Evolutionary conservation across 257 asterid species (phyloP).

Genomic region (Cinchona pubescens): DNA sequence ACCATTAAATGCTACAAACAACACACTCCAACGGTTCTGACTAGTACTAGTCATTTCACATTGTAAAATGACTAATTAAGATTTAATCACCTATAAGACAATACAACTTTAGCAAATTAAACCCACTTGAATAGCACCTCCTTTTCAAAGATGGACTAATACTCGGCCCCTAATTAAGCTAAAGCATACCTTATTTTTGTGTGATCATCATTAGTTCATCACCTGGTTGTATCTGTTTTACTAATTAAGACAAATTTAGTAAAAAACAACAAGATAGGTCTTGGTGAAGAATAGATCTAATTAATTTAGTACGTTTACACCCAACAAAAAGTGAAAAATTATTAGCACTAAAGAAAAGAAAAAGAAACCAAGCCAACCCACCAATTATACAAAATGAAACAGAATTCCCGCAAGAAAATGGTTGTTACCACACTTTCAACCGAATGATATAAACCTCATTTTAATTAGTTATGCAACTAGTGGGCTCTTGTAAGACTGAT

Average conservation of each 20-base stretch:
- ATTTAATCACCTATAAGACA: constrained; percentile 16
- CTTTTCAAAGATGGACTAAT: neutral
- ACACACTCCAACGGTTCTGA: too few relatives aligned
- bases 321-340: constrained; percentile 39
- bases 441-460: constrained; percentile 21
- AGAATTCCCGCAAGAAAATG: constrained; percentile 36
- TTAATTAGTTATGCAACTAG: constrained; percentile 25
- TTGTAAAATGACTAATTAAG: too few relatives aligned
- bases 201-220: neutral
- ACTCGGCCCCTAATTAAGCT: neutral
- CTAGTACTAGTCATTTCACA: too few relatives aligned
- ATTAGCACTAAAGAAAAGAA: constrained; percentile 33
- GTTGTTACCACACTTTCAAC: constrained; percentile 21
- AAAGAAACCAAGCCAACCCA: constrained; percentile 35
- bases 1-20: too few relatives aligned
- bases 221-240: neutral
- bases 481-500: constrained; percentile 23
- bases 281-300: constrained; percentile 15
- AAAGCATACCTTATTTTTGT: neutral
- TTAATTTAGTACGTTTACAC: neutral
- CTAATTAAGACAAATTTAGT: neutral
- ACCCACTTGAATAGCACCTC: constrained; percentile 21
- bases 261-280: constrained; percentile 18
- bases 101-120: constrained; percentile 39
- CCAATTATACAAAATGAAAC: constrained; percentile 39